Evolutionary conservation across 1,139 yeast species (phyloP).

Genomic region (Meyerozyma athensensis): DNA sequence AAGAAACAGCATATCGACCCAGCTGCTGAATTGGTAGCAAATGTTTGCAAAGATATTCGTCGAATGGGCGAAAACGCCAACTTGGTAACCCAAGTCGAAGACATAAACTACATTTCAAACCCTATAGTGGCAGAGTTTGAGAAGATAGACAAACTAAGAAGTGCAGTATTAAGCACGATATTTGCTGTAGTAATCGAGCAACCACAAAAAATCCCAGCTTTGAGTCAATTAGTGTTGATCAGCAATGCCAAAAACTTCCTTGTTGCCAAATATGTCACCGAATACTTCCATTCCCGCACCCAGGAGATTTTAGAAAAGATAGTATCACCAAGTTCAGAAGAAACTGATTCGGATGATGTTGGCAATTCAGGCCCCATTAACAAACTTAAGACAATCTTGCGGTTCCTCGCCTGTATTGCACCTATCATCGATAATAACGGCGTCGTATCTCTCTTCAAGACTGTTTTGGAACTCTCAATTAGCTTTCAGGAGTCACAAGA

Average conservation of each 20-base stretch:
- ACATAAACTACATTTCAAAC: constrained; percentile 59
- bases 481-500: constrained; percentile 43
- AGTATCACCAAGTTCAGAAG: background rate
- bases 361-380: constrained; percentile 60
- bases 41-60: constrained; percentile 52
- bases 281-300: constrained; percentile 59
- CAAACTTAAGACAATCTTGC: constrained; percentile 61
- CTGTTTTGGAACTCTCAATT: constrained; percentile 52
- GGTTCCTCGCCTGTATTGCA: constrained; percentile 63
- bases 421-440: constrained; percentile 56
- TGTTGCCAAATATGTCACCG: constrained; percentile 68
- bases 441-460: constrained; percentile 47
- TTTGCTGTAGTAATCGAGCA: constrained; percentile 76
- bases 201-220: constrained; percentile 77
- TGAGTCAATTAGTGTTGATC: constrained; percentile 65
- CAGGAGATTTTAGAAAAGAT: constrained; percentile 46
- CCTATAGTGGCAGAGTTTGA: constrained; percentile 70
- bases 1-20: constrained; percentile 42
- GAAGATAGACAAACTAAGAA: constrained; percentile 57
- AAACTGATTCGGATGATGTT: background rate
- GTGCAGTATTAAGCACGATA: constrained; percentile 57
- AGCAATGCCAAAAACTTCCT: constrained; percentile 63
- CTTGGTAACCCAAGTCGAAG: constrained; percentile 51
- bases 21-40: constrained; percentile 35
- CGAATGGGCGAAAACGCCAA: constrained; percentile 63